Evolutionary conservation across 2,329 filamentous ascomycete genomes (phyloP), one percentile per base, ranked within the genome.

Genomic region (Bertia moriformis): DNA sequence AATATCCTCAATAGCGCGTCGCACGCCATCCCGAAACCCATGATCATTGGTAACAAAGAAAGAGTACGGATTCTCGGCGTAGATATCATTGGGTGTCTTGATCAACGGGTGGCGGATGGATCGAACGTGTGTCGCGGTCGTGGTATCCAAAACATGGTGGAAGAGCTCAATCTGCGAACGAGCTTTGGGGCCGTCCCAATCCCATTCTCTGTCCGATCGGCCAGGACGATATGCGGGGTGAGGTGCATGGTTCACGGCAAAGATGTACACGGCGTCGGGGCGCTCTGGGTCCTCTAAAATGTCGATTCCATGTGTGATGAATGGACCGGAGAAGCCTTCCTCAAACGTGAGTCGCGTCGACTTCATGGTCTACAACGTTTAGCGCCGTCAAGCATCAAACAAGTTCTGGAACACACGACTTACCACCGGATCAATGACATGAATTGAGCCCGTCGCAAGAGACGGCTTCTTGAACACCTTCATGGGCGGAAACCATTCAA

Each of bases 31-130:
- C 0, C 58, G 61, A 49, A 76, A 64, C 45, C 55, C 53, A 40
- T 78, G 72, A 44, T 78, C 74, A 43, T 78, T 78, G 0, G 72
- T 77, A 4, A 77, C 65, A 38, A 71, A 69, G 49, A 78, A 64
- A 0, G 65, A 63, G 12, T 47, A 55, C 0, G 66, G 61, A 0
- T 57, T 65, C 3, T 54, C 47, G 2, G 65, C 69, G 4, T 67
- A 51, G 12, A 79, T 52, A 43, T 79, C 74, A 43, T 78, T 78
- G 1, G 74, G 73, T 0, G 71, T 77, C 7, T 48, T 50, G 37
- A 78, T 63, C 22, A 73, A 45, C 0, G 67, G 62, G 47, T 78
- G 61, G 29, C 52, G 55, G 22, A 78, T 58, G 0, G 71, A 67
- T 13, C 72, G 68, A 4, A 78, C 39, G 45, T 76, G 66, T 2